Conservation (phyloP, 495 filamentous ascomycete genomes). For the Aspergillus saccharolyticus region DNA sequence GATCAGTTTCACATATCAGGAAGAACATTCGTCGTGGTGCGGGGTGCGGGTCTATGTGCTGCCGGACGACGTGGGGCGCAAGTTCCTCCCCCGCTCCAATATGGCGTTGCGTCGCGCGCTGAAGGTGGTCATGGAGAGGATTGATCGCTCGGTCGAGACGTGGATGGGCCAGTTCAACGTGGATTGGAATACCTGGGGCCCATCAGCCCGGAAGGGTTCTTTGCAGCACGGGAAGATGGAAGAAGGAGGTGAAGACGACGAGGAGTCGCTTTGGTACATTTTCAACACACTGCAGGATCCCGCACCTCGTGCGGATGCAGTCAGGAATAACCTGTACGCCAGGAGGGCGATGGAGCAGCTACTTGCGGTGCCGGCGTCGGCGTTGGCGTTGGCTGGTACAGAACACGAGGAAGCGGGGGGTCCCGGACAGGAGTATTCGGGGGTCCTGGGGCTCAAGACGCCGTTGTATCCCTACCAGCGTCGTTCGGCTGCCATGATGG, state of each 20-base stretch:
- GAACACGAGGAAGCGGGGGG: not conserved
- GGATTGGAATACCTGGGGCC: not conserved
- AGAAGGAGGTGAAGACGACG: conserved; percentile 27
- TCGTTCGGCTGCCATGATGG: conserved; percentile 77
- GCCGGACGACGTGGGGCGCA: conserved; percentile 59
- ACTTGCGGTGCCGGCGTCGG: conserved; percentile 27
- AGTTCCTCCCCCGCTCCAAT: conserved; percentile 39
- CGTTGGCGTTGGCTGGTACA: too few species aligned
- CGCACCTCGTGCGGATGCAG: conserved; percentile 44
- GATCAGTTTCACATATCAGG: conserved; percentile 10
- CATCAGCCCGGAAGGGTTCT: not conserved
- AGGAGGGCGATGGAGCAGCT: conserved; percentile 59
- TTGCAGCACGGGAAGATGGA: not conserved
- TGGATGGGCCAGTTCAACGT: conserved; percentile 47
- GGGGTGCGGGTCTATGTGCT: conserved; percentile 59
- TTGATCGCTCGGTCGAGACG: conserved; percentile 51
- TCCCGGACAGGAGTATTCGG: conserved; percentile 20
- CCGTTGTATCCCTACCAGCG: conserved; percentile 73
- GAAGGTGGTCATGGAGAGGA: conserved; percentile 43
- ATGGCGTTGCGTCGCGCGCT: conserved; percentile 40
- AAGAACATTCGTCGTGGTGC: conserved; percentile 10
- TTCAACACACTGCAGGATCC: conserved; percentile 84
- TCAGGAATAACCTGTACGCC: conserved; percentile 49
- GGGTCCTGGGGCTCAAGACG: conserved; percentile 59
- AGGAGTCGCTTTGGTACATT: conserved; percentile 69